phyloP scores from a whole-genome alignment of 164 flowering plant genomes.

The Magnolia kwangsiensis region DNA sequence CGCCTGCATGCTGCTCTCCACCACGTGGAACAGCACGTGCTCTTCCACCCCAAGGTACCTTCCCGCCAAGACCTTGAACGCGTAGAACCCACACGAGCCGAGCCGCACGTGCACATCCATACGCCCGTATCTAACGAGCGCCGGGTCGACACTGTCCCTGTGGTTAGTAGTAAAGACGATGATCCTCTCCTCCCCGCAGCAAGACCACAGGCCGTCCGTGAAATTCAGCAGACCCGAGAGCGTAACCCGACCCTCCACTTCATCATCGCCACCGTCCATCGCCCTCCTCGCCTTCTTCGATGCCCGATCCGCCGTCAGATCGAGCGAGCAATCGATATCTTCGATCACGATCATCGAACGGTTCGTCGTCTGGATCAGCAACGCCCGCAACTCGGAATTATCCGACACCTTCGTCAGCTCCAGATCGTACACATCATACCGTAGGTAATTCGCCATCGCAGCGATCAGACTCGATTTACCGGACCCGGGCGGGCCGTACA shows the following conservation, averaged over 20 bases:
- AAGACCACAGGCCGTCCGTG: conserved; percentile 72
- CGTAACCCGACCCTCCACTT: conserved; percentile 46
- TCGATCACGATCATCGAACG: conserved; percentile 64
- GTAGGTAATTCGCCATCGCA: conserved; percentile 63
- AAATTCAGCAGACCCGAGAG: conserved; percentile 60
- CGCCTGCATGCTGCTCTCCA: conserved; percentile 43
- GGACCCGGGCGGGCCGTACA: conserved; percentile 61
- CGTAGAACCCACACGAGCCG: conserved; percentile 41
- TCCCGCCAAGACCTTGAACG: conserved; percentile 37
- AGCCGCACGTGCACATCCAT: conserved; percentile 65
- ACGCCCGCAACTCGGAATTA: conserved; percentile 51
- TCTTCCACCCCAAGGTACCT: conserved; percentile 40
- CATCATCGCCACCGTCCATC: conserved; percentile 3
- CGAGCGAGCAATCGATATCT: conserved; percentile 70
- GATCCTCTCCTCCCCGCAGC: conserved; percentile 69
- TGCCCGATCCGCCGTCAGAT: conserved; percentile 42
- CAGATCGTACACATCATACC: conserved; percentile 61
- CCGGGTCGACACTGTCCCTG: conserved; percentile 54
- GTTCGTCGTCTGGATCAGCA: conserved; percentile 54
- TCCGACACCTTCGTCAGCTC: conserved; percentile 57
- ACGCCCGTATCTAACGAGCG: conserved; percentile 53
- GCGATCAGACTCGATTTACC: conserved; percentile 72
- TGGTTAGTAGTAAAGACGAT: conserved; percentile 70
- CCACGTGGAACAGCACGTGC: conserved; percentile 39
- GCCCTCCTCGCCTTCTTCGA: not conserved